phyloP scores from a whole-genome alignment of 139 green algal species.

The Limnomonas spitsbergensis region DNA sequence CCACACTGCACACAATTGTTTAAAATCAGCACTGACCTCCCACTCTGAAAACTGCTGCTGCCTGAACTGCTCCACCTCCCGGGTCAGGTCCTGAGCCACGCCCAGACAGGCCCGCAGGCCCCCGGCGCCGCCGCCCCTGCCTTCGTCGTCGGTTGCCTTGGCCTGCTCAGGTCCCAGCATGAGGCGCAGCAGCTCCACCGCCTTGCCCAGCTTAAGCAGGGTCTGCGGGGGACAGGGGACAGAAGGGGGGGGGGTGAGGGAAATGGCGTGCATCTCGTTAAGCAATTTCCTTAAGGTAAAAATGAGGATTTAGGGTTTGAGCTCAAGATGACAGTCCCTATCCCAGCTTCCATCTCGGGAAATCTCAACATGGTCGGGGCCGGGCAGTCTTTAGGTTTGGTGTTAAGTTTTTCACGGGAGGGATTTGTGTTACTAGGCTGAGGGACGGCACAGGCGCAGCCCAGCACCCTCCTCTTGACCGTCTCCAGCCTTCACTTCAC shows the following conservation, averaged over 20 bases:
- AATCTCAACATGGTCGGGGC: no score
- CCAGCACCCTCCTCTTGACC: no score
- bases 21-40: background rate
- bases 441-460: no score
- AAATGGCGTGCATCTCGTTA: background rate
- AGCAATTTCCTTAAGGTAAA: background rate
- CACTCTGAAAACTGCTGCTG: slow-evolving; percentile 35
- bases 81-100: slow-evolving; percentile 36
- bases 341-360: no score
- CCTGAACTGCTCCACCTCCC: slow-evolving; percentile 45
- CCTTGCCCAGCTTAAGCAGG: slow-evolving; percentile 31
- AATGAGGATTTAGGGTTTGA: no score
- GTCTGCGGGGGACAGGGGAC: slow-evolving; percentile 3
- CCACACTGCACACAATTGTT: slow-evolving; percentile 21
- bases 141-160: background rate
- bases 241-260: background rate
- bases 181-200: slow-evolving; percentile 28
- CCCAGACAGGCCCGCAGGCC: slow-evolving; percentile 39
- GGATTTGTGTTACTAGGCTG: no score
- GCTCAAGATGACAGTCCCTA: no score
- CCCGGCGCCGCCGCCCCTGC: background rate
- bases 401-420: no score
- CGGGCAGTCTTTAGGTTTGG: no score
- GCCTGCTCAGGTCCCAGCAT: slow-evolving; percentile 22
- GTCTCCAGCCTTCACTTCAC: no score